Conservation (phyloP, 2,329 filamentous ascomycete genomes). For the Myriosclerotinia duriaeana region DNA sequence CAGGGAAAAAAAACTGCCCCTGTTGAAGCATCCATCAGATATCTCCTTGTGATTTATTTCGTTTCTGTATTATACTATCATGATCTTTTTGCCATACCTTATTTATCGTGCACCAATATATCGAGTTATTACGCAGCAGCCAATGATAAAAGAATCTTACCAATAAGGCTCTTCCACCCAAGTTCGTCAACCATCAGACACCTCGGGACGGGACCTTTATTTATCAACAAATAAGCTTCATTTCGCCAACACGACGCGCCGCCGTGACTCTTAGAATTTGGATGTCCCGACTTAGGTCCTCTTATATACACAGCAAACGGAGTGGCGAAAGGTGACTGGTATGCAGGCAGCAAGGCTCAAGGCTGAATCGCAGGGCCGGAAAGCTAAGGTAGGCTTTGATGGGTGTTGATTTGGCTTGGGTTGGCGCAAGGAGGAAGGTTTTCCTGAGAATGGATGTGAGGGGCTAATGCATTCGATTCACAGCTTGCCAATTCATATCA, state of each 20-base stretch:
- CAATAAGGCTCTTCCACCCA: constrained; percentile 9
- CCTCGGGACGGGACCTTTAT: background rate
- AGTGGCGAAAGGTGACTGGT: constrained; percentile 41
- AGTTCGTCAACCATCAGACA: background rate
- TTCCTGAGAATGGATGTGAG: constrained; percentile 34
- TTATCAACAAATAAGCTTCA: constrained; percentile 4
- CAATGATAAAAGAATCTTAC: constrained; percentile 20
- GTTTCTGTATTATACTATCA: constrained; percentile 9
- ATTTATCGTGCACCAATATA: constrained; percentile 22
- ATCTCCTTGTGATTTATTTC: constrained; percentile 19
- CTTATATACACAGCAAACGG: constrained; percentile 37
- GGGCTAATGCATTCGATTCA: constrained; percentile 27
- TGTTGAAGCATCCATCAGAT: constrained; percentile 22
- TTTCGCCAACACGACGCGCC: constrained; percentile 15
- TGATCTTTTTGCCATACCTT: constrained; percentile 21
- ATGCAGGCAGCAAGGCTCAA: constrained; percentile 54
- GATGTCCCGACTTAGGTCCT: constrained; percentile 27
- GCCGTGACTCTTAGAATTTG: constrained; percentile 20
- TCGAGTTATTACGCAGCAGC: constrained; percentile 20
- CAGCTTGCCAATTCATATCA: constrained; percentile 97
- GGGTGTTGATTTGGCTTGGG: background rate
- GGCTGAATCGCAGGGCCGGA: constrained; percentile 59
- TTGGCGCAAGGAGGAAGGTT: constrained; percentile 25
- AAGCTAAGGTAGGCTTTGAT: constrained; percentile 53
- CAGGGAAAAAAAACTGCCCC: constrained; percentile 22